These are phyloP conservation scores for Aspergillus wentii DNA, from an alignment of 495 filamentous ascomycete genomes.

Conservation along the genomic window DNA sequence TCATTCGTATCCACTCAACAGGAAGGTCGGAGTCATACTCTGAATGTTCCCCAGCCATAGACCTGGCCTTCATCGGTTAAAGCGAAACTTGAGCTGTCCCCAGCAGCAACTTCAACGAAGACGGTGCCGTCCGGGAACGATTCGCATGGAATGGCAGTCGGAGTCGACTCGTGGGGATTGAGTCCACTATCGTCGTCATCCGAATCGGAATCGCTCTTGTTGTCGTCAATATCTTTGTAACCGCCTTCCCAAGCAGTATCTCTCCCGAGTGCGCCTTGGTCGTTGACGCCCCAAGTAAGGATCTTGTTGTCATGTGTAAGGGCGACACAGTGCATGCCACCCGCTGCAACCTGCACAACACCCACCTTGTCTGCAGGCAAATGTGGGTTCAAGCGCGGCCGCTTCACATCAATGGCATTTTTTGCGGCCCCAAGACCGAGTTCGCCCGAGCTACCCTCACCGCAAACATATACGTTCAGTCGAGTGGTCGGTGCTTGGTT, in stretches of 20 bases:
- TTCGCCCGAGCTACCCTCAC: constrained; percentile 63
- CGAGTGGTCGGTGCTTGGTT: constrained; percentile 39
- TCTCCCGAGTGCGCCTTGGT: constrained; percentile 60
- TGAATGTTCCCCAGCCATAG: constrained; percentile 71
- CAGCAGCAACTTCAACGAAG: constrained; percentile 57
- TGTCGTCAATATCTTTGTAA: constrained; percentile 58
- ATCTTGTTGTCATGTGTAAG: constrained; percentile 60
- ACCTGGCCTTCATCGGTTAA: constrained; percentile 62
- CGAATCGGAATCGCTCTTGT: constrained; percentile 42
- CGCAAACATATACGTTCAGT: constrained; percentile 65
- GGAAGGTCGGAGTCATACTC: constrained; percentile 49
- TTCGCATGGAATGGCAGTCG: constrained; percentile 47
- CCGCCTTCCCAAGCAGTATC: constrained; percentile 58
- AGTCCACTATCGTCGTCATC: constrained; percentile 54
- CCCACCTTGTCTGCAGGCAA: constrained; percentile 55
- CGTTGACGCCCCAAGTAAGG: constrained; percentile 66
- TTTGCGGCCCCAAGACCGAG: constrained; percentile 60
- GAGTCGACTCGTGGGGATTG: constrained; percentile 57
- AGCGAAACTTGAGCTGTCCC: constrained; percentile 61
- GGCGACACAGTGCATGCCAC: constrained; percentile 62
- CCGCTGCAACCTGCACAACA: constrained; percentile 55
- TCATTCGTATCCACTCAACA: neutral
- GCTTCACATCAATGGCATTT: constrained; percentile 60
- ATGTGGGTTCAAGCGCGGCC: constrained; percentile 59
- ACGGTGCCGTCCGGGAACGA: constrained; percentile 49